Base-by-base conservation (phyloP, 768 basidiomycete genomes). In the Leccinum imitatum region DNA sequence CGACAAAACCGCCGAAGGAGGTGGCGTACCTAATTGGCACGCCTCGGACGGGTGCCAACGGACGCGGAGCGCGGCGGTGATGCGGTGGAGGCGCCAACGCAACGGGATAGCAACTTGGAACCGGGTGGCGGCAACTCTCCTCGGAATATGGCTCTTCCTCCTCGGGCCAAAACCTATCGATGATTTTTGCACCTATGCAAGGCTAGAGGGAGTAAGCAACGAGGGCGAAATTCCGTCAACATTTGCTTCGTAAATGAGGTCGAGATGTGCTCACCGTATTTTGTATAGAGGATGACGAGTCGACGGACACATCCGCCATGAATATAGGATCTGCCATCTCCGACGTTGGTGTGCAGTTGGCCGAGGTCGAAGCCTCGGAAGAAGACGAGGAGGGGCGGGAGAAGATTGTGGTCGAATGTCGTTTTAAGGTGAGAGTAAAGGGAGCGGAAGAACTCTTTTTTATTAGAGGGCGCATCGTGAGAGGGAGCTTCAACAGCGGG, bases 161-260 rank as follows among this genome's bases (percentile, higher is more conserved):
- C 59, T 72, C 68, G 54, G 73, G 71, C 69, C 71, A 74, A 61
- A 73, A 73, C 2, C 62, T 60, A 33, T 74, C 73, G 19, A 69
- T 30, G 0, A 73, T 73, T 61, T 69, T 73, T 3, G 64, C 54
- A 30, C 71, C 71, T 57, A 74, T 65, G 9, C 59, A 53, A 21
- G 70, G 71, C 71, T 73, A 51, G 35, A 19, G 27, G 25, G 52
- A 47, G 46, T 15, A 17, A 54, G 25, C 41, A 56, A 50, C 19
- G 10, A 30, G 6, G 54, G 57, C 6, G 6, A 50, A 25, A 59
- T 44, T 46, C 56, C 31, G 60, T 71, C 57, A 69, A 52, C 56
- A 31, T 50, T 27, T 25, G 30, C 13, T 21, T 19, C 39, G 10
- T 13, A 31, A 31, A 54, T 48, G 53, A 55, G 39, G 57, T 65